Base-by-base conservation (phyloP, 768 basidiomycete species). In the Rubroboletus satanas region DNA sequence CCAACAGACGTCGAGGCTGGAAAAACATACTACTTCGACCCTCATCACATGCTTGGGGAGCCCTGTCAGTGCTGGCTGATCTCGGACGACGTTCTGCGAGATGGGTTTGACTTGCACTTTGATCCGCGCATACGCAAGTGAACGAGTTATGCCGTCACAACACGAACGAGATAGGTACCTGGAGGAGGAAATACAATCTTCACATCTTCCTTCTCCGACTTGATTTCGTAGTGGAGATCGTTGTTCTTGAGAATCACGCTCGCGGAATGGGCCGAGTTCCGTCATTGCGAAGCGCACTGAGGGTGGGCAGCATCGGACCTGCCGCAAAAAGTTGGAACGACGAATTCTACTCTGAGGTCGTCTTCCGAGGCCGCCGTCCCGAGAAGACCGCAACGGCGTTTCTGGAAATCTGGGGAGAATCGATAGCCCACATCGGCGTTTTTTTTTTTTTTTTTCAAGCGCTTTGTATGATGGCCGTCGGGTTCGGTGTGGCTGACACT, bases 101-200 rank as follows among this genome's bases (percentile, higher is more conserved):
- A 54, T 18, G 41, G 32, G 3, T 42, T 62, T 54, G 33, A 55
- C 46, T 41, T 59, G 45, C 14, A 23, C 31, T 26, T 65, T 44
- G 49, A 55, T 51, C 52, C 36, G 9, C 11, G 36, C 21, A 23
- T 28, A 26, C 8, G 17, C 32, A 9, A 9, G 45, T 28, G 45
- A 49, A 48, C 33, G 45, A 23, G 36, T 10, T 10, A 46, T 38
- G 37, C 11, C 26, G n/a, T 33, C 4, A 32, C n/a, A 8, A 11
- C 11, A 10, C 12, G 26, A 23, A 37, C 8, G 36, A 46, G 15
- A 41, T 9, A 28, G 21, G 29, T 56, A 54, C 55, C 50, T 51
- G 38, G 45, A 61, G 45, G 42, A 17, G 23, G 23, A 52, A 51
- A 37, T 37, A 36, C 28, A 14, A n/a, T 21, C 33, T 55, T 49